A percentile compares a stretch with the other conserved stretches of the same genome.
Conservation (phyloP, 192 early-diverging fungal genomes). For the Gaertneriomyces semiglobifer region DNA sequence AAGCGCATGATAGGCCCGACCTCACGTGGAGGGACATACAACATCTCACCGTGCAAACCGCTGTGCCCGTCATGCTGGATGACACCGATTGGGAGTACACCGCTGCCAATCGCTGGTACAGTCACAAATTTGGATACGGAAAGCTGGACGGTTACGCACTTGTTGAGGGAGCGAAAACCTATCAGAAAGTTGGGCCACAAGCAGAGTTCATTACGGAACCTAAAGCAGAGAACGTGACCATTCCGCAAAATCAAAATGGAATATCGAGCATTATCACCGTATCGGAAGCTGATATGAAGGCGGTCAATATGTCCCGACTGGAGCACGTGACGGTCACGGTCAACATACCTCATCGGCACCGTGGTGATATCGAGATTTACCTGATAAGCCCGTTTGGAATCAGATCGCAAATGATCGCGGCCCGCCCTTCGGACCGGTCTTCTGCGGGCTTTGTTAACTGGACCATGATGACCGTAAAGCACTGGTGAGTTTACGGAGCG, state of each 20-base stretch:
- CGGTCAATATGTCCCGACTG: slow-evolving; percentile 39
- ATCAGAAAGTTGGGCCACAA: slow-evolving; percentile 63
- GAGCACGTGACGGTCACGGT: slow-evolving; percentile 91
- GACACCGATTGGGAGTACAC: slow-evolving; percentile 74
- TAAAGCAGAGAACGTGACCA: slow-evolving; percentile 44
- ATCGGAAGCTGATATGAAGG: slow-evolving; percentile 45
- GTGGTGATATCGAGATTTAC: slow-evolving; percentile 84
- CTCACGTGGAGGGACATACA: slow-evolving; percentile 94
- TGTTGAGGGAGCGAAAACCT: slow-evolving; percentile 73
- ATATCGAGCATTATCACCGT: slow-evolving; percentile 43
- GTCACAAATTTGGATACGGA: slow-evolving; percentile 94
- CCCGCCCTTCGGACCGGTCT: slow-evolving; percentile 63
- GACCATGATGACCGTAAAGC: slow-evolving; percentile 95
- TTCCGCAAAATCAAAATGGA: slow-evolving; percentile 44
- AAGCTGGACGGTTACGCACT: slow-evolving; percentile 79
- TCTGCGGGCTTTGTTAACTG: slow-evolving; percentile 73
- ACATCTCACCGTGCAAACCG: slow-evolving; percentile 74
- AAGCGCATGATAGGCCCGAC: slow-evolving; percentile 67
- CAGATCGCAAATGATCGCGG: slow-evolving; percentile 63
- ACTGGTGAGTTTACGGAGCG: slow-evolving; percentile 65
- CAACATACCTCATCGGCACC: slow-evolving; percentile 69
- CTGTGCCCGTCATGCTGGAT: slow-evolving; percentile 63
- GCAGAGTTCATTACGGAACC: slow-evolving; percentile 46
- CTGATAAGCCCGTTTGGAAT: slow-evolving; percentile 72
- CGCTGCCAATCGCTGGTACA: slow-evolving; percentile 70